A percentile compares a stretch with the other conserved stretches of the same genome.
phyloP scores from a whole-genome alignment of 805 yeast species.

The Maudiozyma pseudohumilis region DNA sequence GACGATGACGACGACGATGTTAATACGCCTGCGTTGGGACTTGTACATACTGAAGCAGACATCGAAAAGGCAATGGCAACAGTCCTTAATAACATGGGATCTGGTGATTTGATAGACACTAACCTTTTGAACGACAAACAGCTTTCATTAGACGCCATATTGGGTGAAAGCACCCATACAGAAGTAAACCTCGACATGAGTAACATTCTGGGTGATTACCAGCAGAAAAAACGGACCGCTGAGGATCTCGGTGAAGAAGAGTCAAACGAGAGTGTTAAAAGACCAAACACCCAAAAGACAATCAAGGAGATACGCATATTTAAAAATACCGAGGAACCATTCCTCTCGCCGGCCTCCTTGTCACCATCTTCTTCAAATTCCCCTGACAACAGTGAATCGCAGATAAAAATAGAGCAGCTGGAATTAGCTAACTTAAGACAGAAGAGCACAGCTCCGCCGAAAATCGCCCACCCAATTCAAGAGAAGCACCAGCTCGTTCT shows the following conservation, averaged over 20 bases:
- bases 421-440: neutral
- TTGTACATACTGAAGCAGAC: conserved; percentile 1
- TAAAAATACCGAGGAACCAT: conserved; percentile 5
- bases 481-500: conserved; percentile 2
- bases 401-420: conserved; percentile 8
- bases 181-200: conserved; percentile 11
- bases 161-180: conserved; percentile 11
- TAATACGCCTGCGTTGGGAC: neutral
- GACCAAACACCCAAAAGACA: neutral
- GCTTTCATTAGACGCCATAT: conserved; percentile 18
- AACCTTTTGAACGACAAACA: conserved; percentile 13
- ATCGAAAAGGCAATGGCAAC: conserved; percentile 8
- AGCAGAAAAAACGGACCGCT: neutral
- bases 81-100: conserved; percentile 5
- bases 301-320: neutral
- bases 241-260: neutral
- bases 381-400: conserved; percentile 6
- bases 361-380: conserved; percentile 22
- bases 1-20: neutral
- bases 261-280: neutral
- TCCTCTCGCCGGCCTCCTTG: conserved; percentile 30
- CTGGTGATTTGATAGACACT: conserved; percentile 9
- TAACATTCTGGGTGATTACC: neutral
- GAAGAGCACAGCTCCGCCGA: neutral
- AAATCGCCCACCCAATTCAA: conserved; percentile 1